A percentile compares a stretch with the other conserved stretches of the same genome.
Conservation (phyloP, 768 basidiomycete genomes). For the Podaxis mareebaensis region DNA sequence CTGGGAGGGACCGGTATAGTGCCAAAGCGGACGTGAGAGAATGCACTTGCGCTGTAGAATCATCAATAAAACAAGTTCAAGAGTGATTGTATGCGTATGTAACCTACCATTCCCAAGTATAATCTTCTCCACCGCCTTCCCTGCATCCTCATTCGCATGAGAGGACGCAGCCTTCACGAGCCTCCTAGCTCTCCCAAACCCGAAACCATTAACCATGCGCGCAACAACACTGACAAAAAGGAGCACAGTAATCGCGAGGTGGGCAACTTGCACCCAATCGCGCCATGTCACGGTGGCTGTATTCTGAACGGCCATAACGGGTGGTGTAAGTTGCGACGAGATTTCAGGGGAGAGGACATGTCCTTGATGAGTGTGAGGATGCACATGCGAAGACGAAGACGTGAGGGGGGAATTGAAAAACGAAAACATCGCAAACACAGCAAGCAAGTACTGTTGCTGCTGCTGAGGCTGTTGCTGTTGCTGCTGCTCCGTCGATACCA, state of each 20-base stretch:
- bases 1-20: conserved; percentile 6
- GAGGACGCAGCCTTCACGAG: conserved; percentile 7
- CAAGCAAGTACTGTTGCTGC: conserved; percentile 72
- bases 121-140: conserved; percentile 19
- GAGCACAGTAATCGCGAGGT: conserved; percentile 63
- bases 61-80: neutral
- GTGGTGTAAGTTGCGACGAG: conserved; percentile 26
- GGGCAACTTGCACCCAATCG: conserved; percentile 61
- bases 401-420: conserved; percentile 78
- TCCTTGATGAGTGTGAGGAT: conserved; percentile 39
- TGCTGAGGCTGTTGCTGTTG: conserved; percentile 26
- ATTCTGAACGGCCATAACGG: conserved; percentile 18
- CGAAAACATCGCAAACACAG: conserved; percentile 81
- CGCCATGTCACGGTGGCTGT: conserved; percentile 37
- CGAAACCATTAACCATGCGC: conserved; percentile 34
- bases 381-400: conserved; percentile 31
- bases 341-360: conserved; percentile 53
- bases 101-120: conserved; percentile 27
- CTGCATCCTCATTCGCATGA: conserved; percentile 5
- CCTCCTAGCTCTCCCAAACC: conserved; percentile 20
- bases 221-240: conserved; percentile 57
- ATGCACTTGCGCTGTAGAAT: conserved; percentile 3
- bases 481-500: conserved; percentile 21
- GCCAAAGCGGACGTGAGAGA: neutral
- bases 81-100: neutral